Base-by-base conservation (phyloP, 129 eudicot species). In the Centella asiatica region DNA sequence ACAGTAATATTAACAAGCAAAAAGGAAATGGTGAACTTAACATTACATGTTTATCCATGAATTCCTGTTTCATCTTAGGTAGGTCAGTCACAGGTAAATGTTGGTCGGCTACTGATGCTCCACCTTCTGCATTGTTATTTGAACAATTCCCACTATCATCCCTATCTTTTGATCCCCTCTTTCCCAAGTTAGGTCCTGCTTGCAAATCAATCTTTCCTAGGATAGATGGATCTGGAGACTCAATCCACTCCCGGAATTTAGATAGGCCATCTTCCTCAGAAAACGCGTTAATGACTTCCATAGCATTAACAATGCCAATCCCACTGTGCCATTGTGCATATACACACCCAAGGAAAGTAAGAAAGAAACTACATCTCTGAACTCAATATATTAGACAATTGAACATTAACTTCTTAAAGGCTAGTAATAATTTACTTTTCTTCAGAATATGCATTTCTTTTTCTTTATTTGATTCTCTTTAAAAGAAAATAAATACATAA, bases 281-380 rank as follows among this genome's bases (percentile, higher is more conserved):
- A 76, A 90, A 90, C 9, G 98, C 98, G 84, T 82, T 90, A 58
- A 87, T 74, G 59, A 90, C 98, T 72, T 90, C 98, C 60, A 87
- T 84, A 57, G 98, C 98, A 84, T 90, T 90, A 39, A 90, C 98
- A 63, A 90, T 90, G 54, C 98, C 98, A 54, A 90, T 84, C 32
- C 98, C 98, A 68, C 97, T 90, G 63, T 64, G 74, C 10, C 37
- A 71, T 57, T 22, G 15, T 11, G 20, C 8, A 6, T 4, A 46
- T 17, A 17, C 10, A 8, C 51, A 18, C 6, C 5, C n/a, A n/a
- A n/a, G n/a, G n/a, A 18, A 20, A 57, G 23, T 19, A n/a, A 6
- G 4, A 45, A 2, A 39, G 15, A 59, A 2, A 8, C 2, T 14
- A 54, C 32, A 56, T 51, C 1, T 55, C 23, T 28, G 8, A 55